Evolutionary conservation across 192 early-diverging fungal genomes (phyloP).

Genomic region (Pilaira anomala): DNA sequence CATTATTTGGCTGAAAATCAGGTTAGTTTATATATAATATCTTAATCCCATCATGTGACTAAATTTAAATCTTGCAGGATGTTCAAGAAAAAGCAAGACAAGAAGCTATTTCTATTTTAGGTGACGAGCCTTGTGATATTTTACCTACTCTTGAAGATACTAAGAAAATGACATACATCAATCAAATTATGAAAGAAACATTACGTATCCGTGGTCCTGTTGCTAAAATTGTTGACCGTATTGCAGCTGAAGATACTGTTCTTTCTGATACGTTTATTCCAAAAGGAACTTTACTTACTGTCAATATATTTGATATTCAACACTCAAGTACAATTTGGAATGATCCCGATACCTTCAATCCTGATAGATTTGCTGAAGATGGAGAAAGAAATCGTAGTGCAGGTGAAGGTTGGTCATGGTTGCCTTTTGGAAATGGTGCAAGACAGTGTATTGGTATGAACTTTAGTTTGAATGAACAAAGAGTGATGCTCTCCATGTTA

Average conservation of each 20-base stretch:
- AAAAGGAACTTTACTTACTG: constrained; percentile 21
- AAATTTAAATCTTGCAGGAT: constrained; percentile 19
- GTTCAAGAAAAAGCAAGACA: constrained; percentile 55
- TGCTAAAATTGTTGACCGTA: background rate
- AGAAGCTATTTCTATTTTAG: constrained; percentile 51
- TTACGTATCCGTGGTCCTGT: constrained; percentile 18
- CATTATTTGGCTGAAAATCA: constrained; percentile 47
- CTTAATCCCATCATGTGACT: background rate
- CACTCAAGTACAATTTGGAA: constrained; percentile 30
- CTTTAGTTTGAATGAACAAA: constrained; percentile 58
- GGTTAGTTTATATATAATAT: background rate
- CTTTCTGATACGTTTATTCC: constrained; percentile 21
- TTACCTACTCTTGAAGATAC: constrained; percentile 50
- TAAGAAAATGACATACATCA: constrained; percentile 49
- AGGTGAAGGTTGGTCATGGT: constrained; percentile 25
- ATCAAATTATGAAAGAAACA: constrained; percentile 50
- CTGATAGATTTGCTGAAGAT: constrained; percentile 43
- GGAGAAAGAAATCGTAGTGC: constrained; percentile 1
- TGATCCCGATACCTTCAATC: constrained; percentile 43
- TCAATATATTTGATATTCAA: constrained; percentile 17
- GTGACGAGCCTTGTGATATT: constrained; percentile 48
- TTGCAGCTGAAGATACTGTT: constrained; percentile 20
- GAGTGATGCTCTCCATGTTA: constrained; percentile 52
- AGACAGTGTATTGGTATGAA: constrained; percentile 63
- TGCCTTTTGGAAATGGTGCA: constrained; percentile 59